A percentile compares a stretch with the other conserved stretches of the same genome.
Evolutionary conservation across 768 basidiomycete genomes (phyloP).

Genomic region (Leccinum ochraceum): DNA sequence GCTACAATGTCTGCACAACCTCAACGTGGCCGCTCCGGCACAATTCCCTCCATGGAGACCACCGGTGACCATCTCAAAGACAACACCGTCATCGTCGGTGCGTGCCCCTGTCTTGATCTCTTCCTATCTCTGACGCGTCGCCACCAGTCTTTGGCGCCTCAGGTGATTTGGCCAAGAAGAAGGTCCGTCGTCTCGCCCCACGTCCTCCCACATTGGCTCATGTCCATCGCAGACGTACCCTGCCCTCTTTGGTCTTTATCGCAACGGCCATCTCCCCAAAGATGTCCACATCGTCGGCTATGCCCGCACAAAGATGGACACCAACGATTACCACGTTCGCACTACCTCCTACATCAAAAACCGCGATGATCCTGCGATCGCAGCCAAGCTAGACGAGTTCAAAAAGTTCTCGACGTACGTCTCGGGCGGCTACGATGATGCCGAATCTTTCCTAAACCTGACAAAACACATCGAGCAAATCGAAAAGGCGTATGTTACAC

Average conservation of each 20-base stretch:
- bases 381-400: slow-evolving; percentile 77
- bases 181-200: slow-evolving; percentile 49
- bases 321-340: slow-evolving; percentile 82
- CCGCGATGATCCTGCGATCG: slow-evolving; percentile 55
- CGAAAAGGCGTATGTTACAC: slow-evolving; percentile 66
- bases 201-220: slow-evolving; percentile 35
- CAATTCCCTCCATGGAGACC: slow-evolving; percentile 89
- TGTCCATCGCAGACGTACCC: slow-evolving; percentile 75
- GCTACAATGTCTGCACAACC: slow-evolving; percentile 34
- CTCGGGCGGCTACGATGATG: slow-evolving; percentile 87
- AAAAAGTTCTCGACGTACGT: slow-evolving; percentile 80
- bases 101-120: slow-evolving; percentile 31
- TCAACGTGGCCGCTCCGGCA: slow-evolving; percentile 66
- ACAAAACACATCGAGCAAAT: slow-evolving; percentile 75
- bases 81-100: slow-evolving; percentile 88
- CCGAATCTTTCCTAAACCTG: slow-evolving; percentile 73
- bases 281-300: slow-evolving; percentile 93
- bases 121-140: slow-evolving; percentile 8
- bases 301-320: slow-evolving; percentile 93
- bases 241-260: slow-evolving; percentile 89
- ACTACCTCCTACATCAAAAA: slow-evolving; percentile 85
- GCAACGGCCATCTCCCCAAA: slow-evolving; percentile 75
- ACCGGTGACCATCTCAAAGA: slow-evolving; percentile 71
- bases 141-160: slow-evolving; percentile 86
- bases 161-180: slow-evolving; percentile 98